Evolutionary conservation across 164 flowering plant species (phyloP), one percentile per base, ranked within the genome.

Genomic region (Stephania cephalantha): DNA sequence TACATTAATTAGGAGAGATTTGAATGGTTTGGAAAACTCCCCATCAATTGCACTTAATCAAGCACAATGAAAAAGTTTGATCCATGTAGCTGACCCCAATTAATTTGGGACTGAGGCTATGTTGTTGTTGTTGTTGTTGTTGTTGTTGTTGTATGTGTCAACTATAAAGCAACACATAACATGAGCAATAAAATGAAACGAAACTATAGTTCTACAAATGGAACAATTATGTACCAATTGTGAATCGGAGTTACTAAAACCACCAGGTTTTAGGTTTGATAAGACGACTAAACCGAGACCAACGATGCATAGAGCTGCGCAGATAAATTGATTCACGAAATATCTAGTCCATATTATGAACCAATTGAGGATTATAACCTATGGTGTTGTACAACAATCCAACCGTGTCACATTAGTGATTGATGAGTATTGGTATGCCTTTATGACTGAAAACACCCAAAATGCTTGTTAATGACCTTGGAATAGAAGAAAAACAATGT

Each of bases 401-500:
- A 93, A 78, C 71, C 91, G 66, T 1, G 91, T 87, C 80, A 90
- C 94, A 76, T 95, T 93, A 12, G 98, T 93, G 70, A 90, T 87
- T 69, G 97, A 91, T 50, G 97, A 81, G 76, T 50, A 91, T 80
- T 89, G 90, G 80, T 74, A 91, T 4, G 97, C 93, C 81, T 89
- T 85, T 78, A 87, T 83, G 74, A 87, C 95, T 93, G 87, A 86
- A 84, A 74, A 61, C 20, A 61, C n/a, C 7, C n/a, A 61, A 61
- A 61, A 7, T 50, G 55, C 66, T n/a, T 61, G 29, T 70, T 45
- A 76, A 45, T 18, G 71, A 68, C 46, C 46, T 3, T 17, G 46
- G 46, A 71, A 46, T 50, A 71, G 63, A 25, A 31, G 22, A 25
- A 53, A 29, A 44, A 22, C 15, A 42, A 50, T 50, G 2, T 6